These are phyloP conservation scores for Syncephalastrum contaminatum DNA, from an alignment of 371 early-diverging fungal genomes.

Conservation along the genomic window DNA sequence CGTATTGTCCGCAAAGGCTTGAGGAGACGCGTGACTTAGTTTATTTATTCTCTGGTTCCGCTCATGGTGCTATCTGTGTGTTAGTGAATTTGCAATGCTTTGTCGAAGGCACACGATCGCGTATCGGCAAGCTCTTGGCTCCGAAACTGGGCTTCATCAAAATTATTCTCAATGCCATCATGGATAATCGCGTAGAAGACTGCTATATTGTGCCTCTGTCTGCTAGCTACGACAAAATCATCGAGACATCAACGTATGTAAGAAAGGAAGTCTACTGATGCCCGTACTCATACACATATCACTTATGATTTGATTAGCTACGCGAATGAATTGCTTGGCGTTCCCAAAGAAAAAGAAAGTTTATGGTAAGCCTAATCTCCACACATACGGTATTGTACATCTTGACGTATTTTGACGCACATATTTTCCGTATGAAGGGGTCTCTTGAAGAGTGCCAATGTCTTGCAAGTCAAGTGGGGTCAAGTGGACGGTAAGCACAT, in stretches of 20 bases:
- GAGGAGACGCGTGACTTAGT: neutral
- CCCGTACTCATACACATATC: neutral
- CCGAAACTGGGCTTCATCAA: conserved; percentile 86
- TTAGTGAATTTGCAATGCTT: conserved; percentile 80
- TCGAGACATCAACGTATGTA: conserved; percentile 78
- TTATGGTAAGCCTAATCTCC: conserved; percentile 39
- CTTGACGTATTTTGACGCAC: neutral
- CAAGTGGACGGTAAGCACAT: conserved; percentile 51
- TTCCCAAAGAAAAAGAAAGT: conserved; percentile 81
- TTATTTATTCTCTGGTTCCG: neutral
- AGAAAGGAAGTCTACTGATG: neutral
- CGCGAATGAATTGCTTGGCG: conserved; percentile 76
- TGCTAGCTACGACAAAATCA: conserved; percentile 85
- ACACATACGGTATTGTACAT: neutral
- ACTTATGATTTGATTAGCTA: conserved; percentile 17
- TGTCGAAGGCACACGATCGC: conserved; percentile 84
- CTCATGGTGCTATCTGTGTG: neutral
- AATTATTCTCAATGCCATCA: conserved; percentile 73
- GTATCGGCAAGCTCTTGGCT: conserved; percentile 72
- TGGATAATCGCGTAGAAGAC: conserved; percentile 66
- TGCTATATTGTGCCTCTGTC: conserved; percentile 80
- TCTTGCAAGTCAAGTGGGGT: conserved; percentile 72
- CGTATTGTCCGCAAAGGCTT: conserved; percentile 4
- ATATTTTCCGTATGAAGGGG: conserved; percentile 19
- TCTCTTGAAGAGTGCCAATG: conserved; percentile 47